A percentile compares a stretch with the other conserved stretches of the same genome.
Evolutionary conservation across 2,329 filamentous ascomycete genomes (phyloP).

Genomic region (Achaetomium macrosporum): DNA sequence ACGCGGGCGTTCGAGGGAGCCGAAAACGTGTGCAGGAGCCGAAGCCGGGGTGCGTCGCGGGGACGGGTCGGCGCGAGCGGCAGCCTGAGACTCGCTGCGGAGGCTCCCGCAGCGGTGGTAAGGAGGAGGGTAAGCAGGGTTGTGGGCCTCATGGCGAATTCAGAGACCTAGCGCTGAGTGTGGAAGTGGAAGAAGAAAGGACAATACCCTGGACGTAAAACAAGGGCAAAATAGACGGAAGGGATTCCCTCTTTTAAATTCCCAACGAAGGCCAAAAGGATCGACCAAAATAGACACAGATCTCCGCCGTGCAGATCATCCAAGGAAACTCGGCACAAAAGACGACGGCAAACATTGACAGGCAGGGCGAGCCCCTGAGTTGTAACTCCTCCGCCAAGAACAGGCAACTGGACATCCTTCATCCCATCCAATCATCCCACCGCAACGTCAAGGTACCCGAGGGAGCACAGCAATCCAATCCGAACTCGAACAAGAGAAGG

Average conservation of each 20-base stretch:
- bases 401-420: no score
- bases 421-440: no score
- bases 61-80: not conserved
- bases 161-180: not conserved
- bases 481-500: no score
- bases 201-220: not conserved
- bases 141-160: conserved; percentile 10
- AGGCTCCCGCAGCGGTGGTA: not conserved
- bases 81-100: conserved; percentile 1
- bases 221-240: not conserved
- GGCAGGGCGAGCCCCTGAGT: no score
- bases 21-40: conserved; percentile 16
- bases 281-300: no score
- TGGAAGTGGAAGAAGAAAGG: not conserved
- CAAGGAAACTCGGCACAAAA: no score
- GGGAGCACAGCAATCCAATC: no score
- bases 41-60: not conserved
- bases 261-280: no score
- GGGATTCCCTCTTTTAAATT: not conserved
- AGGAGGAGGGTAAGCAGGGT: conserved; percentile 9
- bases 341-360: no score
- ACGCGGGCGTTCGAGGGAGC: not conserved
- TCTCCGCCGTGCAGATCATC: no score
- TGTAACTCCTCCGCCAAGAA: no score
- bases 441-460: no score